Percentiles rank a stretch among this genome's conserved stretches.
Evolutionary conservation across 768 basidiomycete species (phyloP).

Genomic region (Boletellus emodensis): DNA sequence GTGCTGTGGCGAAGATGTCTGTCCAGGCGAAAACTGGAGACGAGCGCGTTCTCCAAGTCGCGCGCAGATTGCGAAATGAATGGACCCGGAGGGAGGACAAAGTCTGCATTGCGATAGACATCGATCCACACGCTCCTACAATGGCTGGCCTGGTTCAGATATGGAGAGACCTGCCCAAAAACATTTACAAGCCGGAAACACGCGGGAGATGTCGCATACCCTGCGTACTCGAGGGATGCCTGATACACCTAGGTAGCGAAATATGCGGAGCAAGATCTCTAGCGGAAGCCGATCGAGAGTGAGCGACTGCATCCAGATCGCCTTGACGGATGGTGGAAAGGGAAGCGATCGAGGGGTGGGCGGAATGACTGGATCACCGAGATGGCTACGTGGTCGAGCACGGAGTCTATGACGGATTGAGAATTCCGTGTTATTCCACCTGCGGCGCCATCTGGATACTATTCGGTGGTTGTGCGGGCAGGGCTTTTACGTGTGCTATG

Average conservation of each 20-base stretch:
- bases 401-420: too few species aligned
- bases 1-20: background rate
- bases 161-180: background rate
- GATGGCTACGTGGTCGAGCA: too few species aligned
- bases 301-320: too few species aligned
- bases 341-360: too few species aligned
- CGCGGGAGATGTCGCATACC: background rate
- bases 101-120: background rate
- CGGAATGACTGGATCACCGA: too few species aligned
- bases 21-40: background rate
- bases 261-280: background rate
- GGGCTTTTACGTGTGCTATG: too few species aligned
- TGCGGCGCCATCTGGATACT: too few species aligned
- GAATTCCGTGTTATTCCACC: too few species aligned
- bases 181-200: background rate
- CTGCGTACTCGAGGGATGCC: background rate
- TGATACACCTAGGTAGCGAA: background rate
- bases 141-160: background rate
- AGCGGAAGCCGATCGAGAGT: background rate
- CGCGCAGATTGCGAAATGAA: background rate
- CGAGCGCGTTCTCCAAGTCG: background rate
- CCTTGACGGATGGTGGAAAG: too few species aligned
- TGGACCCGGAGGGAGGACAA: background rate
- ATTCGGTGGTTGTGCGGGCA: too few species aligned
- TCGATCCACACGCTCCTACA: background rate